Conservation (phyloP, 2,329 filamentous ascomycete genomes). For the Sporothrix dimorphospora region DNA sequence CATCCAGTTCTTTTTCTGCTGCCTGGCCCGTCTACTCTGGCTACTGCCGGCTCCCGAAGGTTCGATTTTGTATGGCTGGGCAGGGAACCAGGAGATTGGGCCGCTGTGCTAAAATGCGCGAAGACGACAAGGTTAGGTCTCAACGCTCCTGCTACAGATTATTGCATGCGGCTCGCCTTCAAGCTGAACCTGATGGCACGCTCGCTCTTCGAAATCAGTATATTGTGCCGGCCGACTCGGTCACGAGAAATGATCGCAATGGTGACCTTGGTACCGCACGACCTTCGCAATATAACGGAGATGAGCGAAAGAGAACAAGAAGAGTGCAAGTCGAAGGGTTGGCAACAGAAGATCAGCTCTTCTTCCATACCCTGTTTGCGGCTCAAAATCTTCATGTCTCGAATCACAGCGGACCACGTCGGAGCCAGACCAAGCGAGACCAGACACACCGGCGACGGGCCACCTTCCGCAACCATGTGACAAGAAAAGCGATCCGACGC, state of each 20-base stretch:
- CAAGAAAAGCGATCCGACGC: neutral
- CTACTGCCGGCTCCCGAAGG: neutral
- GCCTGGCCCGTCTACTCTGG: neutral
- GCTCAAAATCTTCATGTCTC: conserved; percentile 9
- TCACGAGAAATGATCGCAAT: neutral
- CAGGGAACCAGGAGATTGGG: neutral
- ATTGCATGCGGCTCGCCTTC: neutral
- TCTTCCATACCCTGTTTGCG: conserved; percentile 28
- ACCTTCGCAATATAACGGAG: neutral
- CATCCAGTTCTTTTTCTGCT: neutral
- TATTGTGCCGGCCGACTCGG: neutral
- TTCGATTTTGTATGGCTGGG: neutral
- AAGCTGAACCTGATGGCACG: neutral
- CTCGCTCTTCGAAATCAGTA: neutral
- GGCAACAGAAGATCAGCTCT: neutral
- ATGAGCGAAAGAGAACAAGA: neutral
- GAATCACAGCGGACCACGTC: conserved; percentile 26
- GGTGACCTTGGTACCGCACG: neutral
- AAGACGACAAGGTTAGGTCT: neutral
- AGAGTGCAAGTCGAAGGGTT: neutral
- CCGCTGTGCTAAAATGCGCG: neutral
- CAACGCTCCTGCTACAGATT: neutral
- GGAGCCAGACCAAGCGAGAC: neutral
- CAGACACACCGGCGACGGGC: neutral
- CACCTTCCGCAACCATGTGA: conserved; percentile 1